Evolutionary conservation across 192 early-diverging fungal species (phyloP), one percentile per base, ranked within the genome.

Genomic region (Gigaspora rosea): DNA sequence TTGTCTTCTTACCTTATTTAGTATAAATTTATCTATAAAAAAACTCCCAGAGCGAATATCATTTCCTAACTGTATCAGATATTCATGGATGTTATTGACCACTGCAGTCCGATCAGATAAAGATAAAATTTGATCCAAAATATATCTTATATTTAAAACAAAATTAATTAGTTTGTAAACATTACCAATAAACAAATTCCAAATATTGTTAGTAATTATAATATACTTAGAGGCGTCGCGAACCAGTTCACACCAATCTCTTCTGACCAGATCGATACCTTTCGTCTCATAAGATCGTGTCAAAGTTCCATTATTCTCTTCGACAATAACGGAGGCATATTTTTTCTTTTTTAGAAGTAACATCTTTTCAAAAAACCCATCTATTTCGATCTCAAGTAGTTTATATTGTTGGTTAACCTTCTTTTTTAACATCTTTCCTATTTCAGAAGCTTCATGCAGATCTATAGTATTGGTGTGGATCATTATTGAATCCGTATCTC

Each of bases 401-500:
- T 88, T 88, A 85, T 99, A 99, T 51, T 92, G 89, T 59, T 95
- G 90, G 80, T 99, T 99, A 66, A 97, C 93, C 41, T 86, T 86
- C 67, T 90, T 88, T 77, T 94, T 94, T 68, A 99, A 87, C 11
- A 92, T 86, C 12, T 91, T 86, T 15, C 95, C 97, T 35, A 98
- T 87, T 27, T 92, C 89, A 51, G 90, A 88, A 56, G 93, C 97
- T 41, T 94, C 83, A 0, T 81, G 79, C 0, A 98, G 78, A 41
- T 93, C 88, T 10, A 79, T 87, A 7, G 90, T 88, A 77, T 93
- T 90, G 3, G 96, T 98, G 78, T 96, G 86, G 58, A 99, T 94
- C 96, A 99, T 98, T 69, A 99, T 95, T 1, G 96, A 98, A 83
- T 99, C 98, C 3, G 98, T 99, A 79, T 99, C 98, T 72, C 98